Evolutionary conservation across 371 early-diverging fungal genomes (phyloP).

Genomic region (Rhizopus microsporus): DNA sequence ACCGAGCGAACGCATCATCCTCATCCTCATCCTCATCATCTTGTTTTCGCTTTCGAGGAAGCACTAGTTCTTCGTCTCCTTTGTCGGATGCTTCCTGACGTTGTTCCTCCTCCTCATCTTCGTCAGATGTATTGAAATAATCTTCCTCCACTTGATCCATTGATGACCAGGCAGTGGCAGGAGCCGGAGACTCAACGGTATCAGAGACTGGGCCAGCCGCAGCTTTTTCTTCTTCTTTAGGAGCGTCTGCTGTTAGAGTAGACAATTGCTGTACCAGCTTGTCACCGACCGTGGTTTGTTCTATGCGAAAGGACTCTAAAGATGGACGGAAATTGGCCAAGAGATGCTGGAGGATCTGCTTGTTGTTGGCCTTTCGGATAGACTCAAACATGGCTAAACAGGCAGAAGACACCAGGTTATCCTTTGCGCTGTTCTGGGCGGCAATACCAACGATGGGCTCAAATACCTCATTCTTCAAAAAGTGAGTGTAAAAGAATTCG

Average conservation of each 20-base stretch:
- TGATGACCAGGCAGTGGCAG: constrained; percentile 33
- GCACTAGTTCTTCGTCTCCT: background rate
- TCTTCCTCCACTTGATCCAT: constrained; percentile 83
- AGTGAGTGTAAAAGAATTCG: constrained; percentile 74
- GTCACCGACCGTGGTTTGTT: constrained; percentile 59
- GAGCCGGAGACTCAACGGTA: background rate
- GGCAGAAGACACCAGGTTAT: constrained; percentile 87
- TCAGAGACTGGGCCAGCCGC: background rate
- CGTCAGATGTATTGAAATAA: constrained; percentile 80
- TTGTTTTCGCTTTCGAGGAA: background rate
- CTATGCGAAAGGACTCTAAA: constrained; percentile 64
- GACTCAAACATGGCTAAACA: constrained; percentile 85
- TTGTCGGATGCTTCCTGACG: background rate
- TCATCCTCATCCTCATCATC: constrained; percentile 2
- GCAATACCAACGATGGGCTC: constrained; percentile 69
- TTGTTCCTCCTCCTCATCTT: constrained; percentile 56
- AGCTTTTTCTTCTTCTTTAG: constrained; percentile 7
- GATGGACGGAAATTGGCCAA: constrained; percentile 62
- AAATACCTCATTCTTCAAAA: constrained; percentile 68
- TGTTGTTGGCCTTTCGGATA: constrained; percentile 74
- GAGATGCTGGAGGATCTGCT: constrained; percentile 72
- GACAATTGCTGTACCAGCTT: constrained; percentile 33
- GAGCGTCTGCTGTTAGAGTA: constrained; percentile 1
- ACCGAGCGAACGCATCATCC: background rate
- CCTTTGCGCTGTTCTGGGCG: constrained; percentile 61